These are phyloP conservation scores for Neurospora sp. DNA, from an alignment of 495 filamentous ascomycete genomes.

Conservation along the genomic window DNA sequence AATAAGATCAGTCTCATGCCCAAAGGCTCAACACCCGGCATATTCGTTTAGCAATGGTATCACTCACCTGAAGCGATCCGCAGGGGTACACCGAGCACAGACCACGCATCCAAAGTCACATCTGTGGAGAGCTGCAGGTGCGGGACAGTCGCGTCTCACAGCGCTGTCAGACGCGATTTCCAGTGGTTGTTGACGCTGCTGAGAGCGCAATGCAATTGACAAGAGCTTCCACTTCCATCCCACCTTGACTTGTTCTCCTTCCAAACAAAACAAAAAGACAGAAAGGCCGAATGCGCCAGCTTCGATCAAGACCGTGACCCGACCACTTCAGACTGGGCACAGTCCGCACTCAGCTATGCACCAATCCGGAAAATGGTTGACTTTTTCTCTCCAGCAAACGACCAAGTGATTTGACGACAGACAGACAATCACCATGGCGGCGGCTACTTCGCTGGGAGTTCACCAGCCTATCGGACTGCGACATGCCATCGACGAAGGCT, in stretches of 20 bases:
- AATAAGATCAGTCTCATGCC: neutral
- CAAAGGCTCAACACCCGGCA: neutral
- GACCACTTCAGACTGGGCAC: neutral
- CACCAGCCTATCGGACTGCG: slow-evolving; percentile 75
- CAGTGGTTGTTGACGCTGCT: neutral
- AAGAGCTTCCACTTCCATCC: neutral
- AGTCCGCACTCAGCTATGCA: neutral
- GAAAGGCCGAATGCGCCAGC: neutral
- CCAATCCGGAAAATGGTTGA: slow-evolving; percentile 1
- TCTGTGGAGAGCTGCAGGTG: neutral
- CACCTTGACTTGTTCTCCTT: neutral
- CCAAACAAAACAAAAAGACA: neutral
- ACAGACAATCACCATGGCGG: slow-evolving; percentile 53
- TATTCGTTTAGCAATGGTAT: neutral
- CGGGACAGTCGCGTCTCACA: neutral
- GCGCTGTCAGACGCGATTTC: neutral
- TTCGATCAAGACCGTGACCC: neutral
- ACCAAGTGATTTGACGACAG: neutral
- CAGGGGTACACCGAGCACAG: neutral
- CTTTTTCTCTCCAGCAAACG: neutral
- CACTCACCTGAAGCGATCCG: neutral
- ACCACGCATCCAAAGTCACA: neutral
- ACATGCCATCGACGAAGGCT: slow-evolving; percentile 72
- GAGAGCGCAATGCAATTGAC: neutral
- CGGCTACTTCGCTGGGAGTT: slow-evolving; percentile 76